phyloP scores from a whole-genome alignment of 208 protist genomes.

The Leishmania amazonensis region DNA sequence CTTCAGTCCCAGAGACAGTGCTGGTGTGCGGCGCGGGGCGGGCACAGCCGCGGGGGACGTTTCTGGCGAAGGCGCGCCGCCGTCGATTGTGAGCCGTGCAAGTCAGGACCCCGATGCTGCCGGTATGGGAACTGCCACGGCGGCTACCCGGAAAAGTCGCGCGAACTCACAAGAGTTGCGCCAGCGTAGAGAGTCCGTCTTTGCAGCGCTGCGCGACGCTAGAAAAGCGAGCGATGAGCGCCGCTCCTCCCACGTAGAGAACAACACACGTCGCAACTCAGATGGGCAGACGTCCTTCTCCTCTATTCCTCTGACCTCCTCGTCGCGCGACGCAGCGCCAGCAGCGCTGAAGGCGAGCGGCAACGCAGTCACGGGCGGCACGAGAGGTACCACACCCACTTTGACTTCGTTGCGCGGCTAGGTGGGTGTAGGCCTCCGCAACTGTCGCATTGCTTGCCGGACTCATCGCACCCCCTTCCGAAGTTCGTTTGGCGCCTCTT shows the following conservation, averaged over 20 bases:
- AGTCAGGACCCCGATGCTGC: not conserved
- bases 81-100: not conserved
- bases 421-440: not conserved
- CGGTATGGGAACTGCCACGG: not conserved
- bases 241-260: not conserved
- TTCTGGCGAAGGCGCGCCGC: not conserved
- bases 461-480: not conserved
- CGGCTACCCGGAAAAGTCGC: not conserved
- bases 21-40: not conserved
- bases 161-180: slow-evolving; percentile 13
- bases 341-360: not conserved
- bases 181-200: slow-evolving; percentile 13
- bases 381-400: not conserved
- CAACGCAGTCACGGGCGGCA: not conserved
- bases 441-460: too few species aligned
- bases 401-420: not conserved
- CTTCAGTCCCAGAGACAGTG: not conserved
- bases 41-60: not conserved
- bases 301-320: not conserved
- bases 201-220: slow-evolving; percentile 11
- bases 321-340: slow-evolving; percentile 1
- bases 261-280: not conserved
- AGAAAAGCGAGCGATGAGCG: not conserved
- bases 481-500: not conserved
- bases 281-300: not conserved